Percentiles rank a stretch among this genome's conserved stretches.
Evolutionary conservation across 176 grass and related monocot genomes (phyloP).

Genomic region (Tuctoria greenei): DNA sequence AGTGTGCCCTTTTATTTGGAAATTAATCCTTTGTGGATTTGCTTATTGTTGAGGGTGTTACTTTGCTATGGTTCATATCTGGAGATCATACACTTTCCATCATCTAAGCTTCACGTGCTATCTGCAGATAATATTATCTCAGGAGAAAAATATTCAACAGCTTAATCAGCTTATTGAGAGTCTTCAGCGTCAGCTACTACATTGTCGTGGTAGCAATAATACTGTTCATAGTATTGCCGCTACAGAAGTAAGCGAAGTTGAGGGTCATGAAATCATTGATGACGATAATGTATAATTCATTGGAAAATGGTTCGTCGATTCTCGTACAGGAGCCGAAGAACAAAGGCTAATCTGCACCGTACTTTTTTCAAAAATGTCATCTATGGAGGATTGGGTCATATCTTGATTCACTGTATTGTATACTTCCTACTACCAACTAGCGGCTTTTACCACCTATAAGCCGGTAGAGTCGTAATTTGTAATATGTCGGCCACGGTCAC

Average conservation of each 20-base stretch:
- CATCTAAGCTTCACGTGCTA: not conserved
- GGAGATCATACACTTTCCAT: not conserved
- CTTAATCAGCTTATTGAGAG: conserved; percentile 66
- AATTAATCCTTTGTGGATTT: not conserved
- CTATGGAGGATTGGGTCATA: conserved; percentile 21
- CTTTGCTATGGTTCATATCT: conserved; percentile 3
- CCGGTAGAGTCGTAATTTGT: conserved; percentile 38
- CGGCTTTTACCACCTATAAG: not conserved
- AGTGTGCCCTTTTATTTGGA: not conserved
- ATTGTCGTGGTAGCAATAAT: conserved; percentile 62
- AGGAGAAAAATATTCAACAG: conserved; percentile 77
- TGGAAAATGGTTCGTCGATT: not conserved
- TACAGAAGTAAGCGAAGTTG: conserved; percentile 47
- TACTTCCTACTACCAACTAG: not conserved
- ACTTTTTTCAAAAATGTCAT: not conserved
- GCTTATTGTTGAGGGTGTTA: not conserved
- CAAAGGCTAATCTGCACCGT: not conserved
- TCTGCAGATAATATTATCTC: conserved; percentile 70
- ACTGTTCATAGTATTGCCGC: conserved; percentile 37
- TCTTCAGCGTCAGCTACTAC: conserved; percentile 71
- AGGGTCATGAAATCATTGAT: conserved; percentile 50
- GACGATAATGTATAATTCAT: conserved; percentile 38
- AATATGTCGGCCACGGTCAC: conserved; percentile 6
- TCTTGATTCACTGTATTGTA: conserved; percentile 22
- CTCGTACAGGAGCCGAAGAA: conserved; percentile 32